Base-by-base conservation (phyloP, 164 flowering plant species). In the Warburgia ugandensis region DNA sequence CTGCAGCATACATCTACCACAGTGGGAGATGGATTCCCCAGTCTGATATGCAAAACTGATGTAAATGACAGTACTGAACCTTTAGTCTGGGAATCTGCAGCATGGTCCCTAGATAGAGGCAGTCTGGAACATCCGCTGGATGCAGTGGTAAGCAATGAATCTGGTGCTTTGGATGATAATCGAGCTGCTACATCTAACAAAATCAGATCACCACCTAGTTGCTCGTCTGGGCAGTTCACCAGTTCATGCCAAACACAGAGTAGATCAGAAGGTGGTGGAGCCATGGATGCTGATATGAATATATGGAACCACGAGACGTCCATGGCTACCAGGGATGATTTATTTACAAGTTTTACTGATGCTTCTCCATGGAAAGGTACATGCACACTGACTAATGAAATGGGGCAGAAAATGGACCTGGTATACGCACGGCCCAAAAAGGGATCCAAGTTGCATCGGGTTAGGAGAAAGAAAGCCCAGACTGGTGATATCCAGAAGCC, bases 81-180 rank as follows among this genome's bases (percentile, higher is more conserved):
- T 27, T 40, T 61, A 26, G 31, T 45, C 23, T 30, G 38, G 59
- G 70, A 64, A 42, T 64, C 58, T 10, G 54, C 38, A 68, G 56
- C 0, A 56, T 39, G 33, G 52, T 61, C 17, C 44, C 3, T 51
- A 20, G 49, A 62, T 50, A 56, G 40, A 11, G 54, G 31, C 16
- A 68, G 69, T 52, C 55, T 33, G 3, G 76, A 68, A 31, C 45
- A 71, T 48, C 75, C 77, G 7, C 55, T 80, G 58, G 86, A 72
- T 63, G 73, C 81, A 44, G 68, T 72, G 23, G 70, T 79, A 56
- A 32, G 73, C 14, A 67, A 54, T 39, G 28, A 52, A 19, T 16
- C 54, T 51, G 41, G 29, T 31, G 44, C 54, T 23, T 61, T 51
- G 13, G 83, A 60, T 48, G 69, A 68, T 46, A 20, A 31, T 59